phyloP scores from a whole-genome alignment of 805 yeast species.

The Saccharomycopsis amapae region DNA sequence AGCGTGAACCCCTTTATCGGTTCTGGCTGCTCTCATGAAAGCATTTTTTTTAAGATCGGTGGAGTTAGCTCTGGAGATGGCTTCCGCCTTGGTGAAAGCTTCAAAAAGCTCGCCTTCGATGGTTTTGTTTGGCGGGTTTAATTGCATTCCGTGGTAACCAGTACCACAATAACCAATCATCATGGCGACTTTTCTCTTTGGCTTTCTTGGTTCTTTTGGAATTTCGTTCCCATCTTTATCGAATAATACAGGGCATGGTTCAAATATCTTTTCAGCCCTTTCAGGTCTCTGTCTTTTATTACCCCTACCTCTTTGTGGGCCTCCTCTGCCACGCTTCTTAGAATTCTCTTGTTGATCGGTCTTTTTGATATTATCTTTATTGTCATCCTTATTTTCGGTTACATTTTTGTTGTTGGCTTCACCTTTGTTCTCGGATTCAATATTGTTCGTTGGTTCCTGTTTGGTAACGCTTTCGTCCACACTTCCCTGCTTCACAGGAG shows the following conservation, averaged over 20 bases:
- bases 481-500: too few relatives aligned
- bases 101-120: slow-evolving; percentile 84
- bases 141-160: slow-evolving; percentile 95
- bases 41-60: slow-evolving; percentile 83
- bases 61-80: slow-evolving; percentile 78
- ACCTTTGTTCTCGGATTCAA: background rate
- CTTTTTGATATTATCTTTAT: background rate
- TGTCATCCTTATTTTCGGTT: background rate
- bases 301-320: background rate
- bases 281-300: background rate
- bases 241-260: slow-evolving; percentile 25
- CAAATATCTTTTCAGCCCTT: background rate
- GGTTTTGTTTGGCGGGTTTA: slow-evolving; percentile 80
- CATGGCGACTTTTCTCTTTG: slow-evolving; percentile 85
- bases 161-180: slow-evolving; percentile 94
- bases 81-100: slow-evolving; percentile 83
- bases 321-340: background rate
- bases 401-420: background rate
- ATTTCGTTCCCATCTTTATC: slow-evolving; percentile 61
- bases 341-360: background rate
- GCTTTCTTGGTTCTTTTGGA: slow-evolving; percentile 54
- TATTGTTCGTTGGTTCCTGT: background rate
- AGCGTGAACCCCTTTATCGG: slow-evolving; percentile 96
- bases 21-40: slow-evolving; percentile 80
- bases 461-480: too few relatives aligned